Evolutionary conservation across 1,284 basidiomycete species (phyloP), one percentile per base, ranked within the genome.

Genomic region (Ustilago shanxiensis): DNA sequence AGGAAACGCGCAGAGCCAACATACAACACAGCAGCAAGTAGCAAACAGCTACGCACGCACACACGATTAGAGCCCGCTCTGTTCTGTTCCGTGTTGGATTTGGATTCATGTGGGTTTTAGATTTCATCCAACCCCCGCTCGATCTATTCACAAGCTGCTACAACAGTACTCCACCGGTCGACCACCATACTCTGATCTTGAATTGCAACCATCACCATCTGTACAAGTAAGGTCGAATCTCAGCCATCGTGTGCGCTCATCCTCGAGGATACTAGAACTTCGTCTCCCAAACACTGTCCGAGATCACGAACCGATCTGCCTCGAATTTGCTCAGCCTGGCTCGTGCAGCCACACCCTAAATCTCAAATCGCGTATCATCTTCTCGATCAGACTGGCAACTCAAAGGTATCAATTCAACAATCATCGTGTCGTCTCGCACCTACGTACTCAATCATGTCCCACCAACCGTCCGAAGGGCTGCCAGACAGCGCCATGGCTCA

Each of bases 401-500:
- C 31, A 18, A 35, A 41, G 33, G 18, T 20, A 35, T 11, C 26
- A 11, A 35, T 14, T 22, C 51, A 9, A 6, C 13, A 33, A 29
- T 20, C 14, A 11, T 33, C 20, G 8, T 16, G 6, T 6, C 31
- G 11, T 33, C 31, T 33, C 31, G 11, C 31, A 11, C 31, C 11
- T 33, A 6, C 31, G 31, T 33, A 5, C 22, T 6, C 6, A 45
- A 64, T 8, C 28, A 71, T 71, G 68, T 60, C 67, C 9, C n/a
- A 41, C 5, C 61, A 59, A n/a, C 44, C 45, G 24, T 55, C 62
- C n/a, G 59, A 69, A 45, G 16, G 53, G 24, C 31, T 64, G 3
- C 62, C 57, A 14, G 67, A 67, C 24, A 61, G 52, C 29, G 62
- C 33, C 49, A 76, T 76, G 67, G 29, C 64, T 22, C 50, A 51